These are phyloP conservation scores for Fraxinus xanthoxyloides DNA, from an alignment of 305 asterid genomes.

Conservation along the genomic window DNA sequence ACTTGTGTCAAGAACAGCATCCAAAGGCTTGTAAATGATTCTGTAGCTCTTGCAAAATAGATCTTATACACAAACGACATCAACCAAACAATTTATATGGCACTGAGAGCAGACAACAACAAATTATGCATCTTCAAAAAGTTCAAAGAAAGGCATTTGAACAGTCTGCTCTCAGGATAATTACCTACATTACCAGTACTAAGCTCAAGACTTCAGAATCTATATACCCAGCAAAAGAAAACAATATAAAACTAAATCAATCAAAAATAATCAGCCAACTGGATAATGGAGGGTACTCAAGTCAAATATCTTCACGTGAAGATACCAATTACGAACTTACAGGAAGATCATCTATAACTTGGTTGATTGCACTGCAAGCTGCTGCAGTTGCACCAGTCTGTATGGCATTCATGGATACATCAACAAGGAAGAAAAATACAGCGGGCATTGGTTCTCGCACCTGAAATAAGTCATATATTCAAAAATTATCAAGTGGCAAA, in stretches of 20 bases:
- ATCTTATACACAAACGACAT: neutral
- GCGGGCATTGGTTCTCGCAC: slow-evolving; percentile 73
- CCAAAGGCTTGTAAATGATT: neutral
- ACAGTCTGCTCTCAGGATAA: neutral
- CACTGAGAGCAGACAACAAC: neutral
- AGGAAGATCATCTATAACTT: slow-evolving; percentile 53
- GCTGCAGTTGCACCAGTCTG: slow-evolving; percentile 65
- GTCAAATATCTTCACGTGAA: neutral
- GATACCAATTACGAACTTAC: slow-evolving; percentile 28
- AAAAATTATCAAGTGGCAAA: neutral
- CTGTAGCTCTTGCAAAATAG: neutral
- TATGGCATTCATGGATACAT: slow-evolving; percentile 58
- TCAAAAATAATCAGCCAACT: neutral
- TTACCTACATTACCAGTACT: neutral
- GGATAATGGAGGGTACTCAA: neutral
- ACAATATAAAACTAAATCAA: neutral
- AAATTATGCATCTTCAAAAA: neutral
- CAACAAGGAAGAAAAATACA: slow-evolving; percentile 56
- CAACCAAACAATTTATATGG: neutral
- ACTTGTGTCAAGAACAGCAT: neutral
- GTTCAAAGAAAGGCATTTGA: neutral
- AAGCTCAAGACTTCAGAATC: neutral
- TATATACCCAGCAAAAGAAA: neutral
- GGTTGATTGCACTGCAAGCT: slow-evolving; percentile 54
- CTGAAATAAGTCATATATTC: slow-evolving; percentile 25